Evolutionary conservation across 495 filamentous ascomycete genomes (phyloP).

Genomic region (Aspergillus conjunctus): DNA sequence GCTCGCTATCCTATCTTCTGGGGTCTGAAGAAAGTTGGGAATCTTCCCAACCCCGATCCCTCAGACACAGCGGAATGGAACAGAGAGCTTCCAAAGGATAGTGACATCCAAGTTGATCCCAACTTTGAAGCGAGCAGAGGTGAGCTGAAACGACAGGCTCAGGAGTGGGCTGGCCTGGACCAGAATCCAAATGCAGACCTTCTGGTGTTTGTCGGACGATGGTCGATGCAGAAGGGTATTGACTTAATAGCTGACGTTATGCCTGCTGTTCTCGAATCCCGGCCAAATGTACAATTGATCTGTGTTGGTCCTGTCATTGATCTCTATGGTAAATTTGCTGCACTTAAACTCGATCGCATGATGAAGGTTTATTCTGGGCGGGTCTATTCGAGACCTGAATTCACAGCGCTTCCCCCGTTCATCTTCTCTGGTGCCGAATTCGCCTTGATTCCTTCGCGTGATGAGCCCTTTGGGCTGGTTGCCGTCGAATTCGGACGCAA

Average conservation of each 20-base stretch:
- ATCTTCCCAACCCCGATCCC: conserved; percentile 75
- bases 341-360: conserved; percentile 68
- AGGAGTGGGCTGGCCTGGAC: conserved; percentile 74
- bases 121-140: conserved; percentile 58
- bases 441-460: conserved; percentile 75
- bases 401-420: conserved; percentile 71
- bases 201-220: conserved; percentile 77
- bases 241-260: conserved; percentile 79
- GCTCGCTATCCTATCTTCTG: conserved; percentile 79
- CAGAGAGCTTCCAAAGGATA: conserved; percentile 53
- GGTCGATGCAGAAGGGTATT: conserved; percentile 78
- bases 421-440: conserved; percentile 82
- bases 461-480: conserved; percentile 81
- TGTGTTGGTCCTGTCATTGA: conserved; percentile 76
- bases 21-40: conserved; percentile 70
- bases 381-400: conserved; percentile 76
- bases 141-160: conserved; percentile 65
- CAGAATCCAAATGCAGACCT: conserved; percentile 69
- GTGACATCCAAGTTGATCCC: conserved; percentile 57
- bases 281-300: conserved; percentile 68
- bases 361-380: conserved; percentile 77
- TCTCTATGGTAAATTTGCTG: conserved; percentile 77
- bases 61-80: conserved; percentile 72
- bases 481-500: conserved; percentile 81
- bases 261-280: conserved; percentile 68